These are phyloP conservation scores for Chytridium lagenaria DNA, from an alignment of 371 early-diverging fungal genomes.

Conservation along the genomic window DNA sequence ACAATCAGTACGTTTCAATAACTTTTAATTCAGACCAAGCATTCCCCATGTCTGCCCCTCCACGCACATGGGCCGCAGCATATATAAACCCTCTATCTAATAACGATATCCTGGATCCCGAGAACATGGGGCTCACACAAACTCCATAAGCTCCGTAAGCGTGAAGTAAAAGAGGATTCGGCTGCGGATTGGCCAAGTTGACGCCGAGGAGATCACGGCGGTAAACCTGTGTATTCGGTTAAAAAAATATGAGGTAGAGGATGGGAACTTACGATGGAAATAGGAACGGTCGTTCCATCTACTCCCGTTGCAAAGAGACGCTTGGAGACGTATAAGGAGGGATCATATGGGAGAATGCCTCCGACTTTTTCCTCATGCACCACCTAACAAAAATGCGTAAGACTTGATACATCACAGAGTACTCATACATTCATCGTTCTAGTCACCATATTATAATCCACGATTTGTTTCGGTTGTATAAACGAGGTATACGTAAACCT, in stretches of 20 bases:
- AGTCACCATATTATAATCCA: conserved; percentile 63
- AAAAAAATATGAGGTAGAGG: not conserved
- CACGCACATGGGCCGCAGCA: conserved; percentile 60
- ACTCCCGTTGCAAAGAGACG: conserved; percentile 60
- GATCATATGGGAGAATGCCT: conserved; percentile 42
- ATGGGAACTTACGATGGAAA: conserved; percentile 52
- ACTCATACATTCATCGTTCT: conserved; percentile 45
- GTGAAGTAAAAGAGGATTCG: conserved; percentile 51
- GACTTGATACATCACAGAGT: not conserved
- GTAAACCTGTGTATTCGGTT: conserved; percentile 31
- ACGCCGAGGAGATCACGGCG: conserved; percentile 53
- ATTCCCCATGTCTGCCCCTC: conserved; percentile 60
- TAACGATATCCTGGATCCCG: conserved; percentile 51
- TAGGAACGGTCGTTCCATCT: conserved; percentile 64
- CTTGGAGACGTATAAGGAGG: conserved; percentile 41
- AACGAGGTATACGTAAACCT: conserved; percentile 63
- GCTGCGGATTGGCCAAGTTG: conserved; percentile 39
- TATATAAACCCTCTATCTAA: conserved; percentile 53
- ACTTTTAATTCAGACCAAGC: conserved; percentile 38
- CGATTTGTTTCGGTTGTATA: conserved; percentile 61
- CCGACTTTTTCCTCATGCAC: conserved; percentile 59
- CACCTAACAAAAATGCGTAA: not conserved
- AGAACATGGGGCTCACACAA: conserved; percentile 61
- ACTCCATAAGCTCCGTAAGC: conserved; percentile 66
- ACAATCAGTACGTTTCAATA: not conserved